Evolutionary conservation across 257 asterid genomes (phyloP).

Genomic region (Datura wrightii): DNA sequence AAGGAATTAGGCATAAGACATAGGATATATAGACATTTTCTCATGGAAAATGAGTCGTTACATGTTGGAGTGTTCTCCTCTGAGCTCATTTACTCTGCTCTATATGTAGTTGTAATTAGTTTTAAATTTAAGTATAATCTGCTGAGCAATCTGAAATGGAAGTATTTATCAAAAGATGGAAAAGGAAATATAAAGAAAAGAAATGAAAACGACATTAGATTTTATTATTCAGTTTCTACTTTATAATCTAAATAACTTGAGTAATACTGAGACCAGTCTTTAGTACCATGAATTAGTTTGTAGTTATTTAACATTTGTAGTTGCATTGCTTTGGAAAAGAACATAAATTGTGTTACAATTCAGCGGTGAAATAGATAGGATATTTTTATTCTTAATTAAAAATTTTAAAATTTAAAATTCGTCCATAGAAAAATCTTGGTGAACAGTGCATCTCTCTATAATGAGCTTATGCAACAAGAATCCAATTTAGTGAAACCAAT

Average conservation of each 20-base stretch:
- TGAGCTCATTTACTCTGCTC: constrained; percentile 32
- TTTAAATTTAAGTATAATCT: too few species aligned
- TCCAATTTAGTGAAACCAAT: too few species aligned
- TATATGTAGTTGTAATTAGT: not conserved
- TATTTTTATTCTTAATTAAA: too few species aligned
- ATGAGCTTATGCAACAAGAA: too few species aligned
- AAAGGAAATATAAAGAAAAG: not conserved
- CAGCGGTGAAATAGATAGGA: too few species aligned
- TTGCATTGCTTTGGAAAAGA: not conserved
- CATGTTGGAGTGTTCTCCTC: constrained; percentile 56
- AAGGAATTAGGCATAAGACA: constrained; percentile 57
- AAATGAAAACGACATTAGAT: not conserved
- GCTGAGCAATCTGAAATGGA: too few species aligned
- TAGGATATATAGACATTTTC: constrained; percentile 52
- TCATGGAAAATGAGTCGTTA: constrained; percentile 52
- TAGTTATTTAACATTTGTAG: not conserved
- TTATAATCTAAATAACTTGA: not conserved
- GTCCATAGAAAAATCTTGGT: too few species aligned
- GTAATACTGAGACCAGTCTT: not conserved
- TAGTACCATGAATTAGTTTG: not conserved
- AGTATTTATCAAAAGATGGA: not conserved
- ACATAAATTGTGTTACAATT: not conserved
- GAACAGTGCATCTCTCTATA: too few species aligned
- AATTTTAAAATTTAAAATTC: too few species aligned
- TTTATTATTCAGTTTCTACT: too few species aligned